Evolutionary conservation across 352 stramenopile species (phyloP), one percentile per base, ranked within the genome.

Genomic region (Peronospora belbahrii): DNA sequence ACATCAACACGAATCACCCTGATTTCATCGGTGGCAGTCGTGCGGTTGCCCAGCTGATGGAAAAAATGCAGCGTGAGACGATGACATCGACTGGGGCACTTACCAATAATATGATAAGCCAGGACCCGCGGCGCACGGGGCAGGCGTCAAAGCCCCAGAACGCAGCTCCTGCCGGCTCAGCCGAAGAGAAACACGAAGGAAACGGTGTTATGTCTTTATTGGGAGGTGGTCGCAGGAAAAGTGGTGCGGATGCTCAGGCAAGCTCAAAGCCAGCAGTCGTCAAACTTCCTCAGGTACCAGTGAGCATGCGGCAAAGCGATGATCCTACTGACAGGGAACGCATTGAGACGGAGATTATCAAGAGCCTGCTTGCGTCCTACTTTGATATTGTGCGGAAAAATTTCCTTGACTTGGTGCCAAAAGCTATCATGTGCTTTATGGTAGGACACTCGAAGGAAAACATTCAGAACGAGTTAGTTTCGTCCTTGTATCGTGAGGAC

Each of bases 391-490:
- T 99, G 35, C 78, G 93, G 38, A 98, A 98, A 80, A 98, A 98
- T 67, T 98, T 99, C 66, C 81, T 98, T 58, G 97, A 99, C 61
- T 76, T 99, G 58, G 96, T 99, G 30, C 96, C 97, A 4, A 99
- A 99, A 73, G 95, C 95, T n/a, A 98, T 98, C 61, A 98, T 98
- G 95, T 96, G 92, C 75, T 98, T 98, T 60, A 90, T 99, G 83
- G 84, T 96, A 19, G 83, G 83, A 18, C 59, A 93, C 62, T 80
- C 95, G 25, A 97, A 97, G 65, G 93, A 98, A 58, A 96, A 96
- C 34, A 83, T 99, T 48, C 95, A 98, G 67, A 98, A 98, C 70
- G 94, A 98, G 65, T 73, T 99, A 23, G 93, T 99, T 13, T 94
- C 84, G 28, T 88, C 95, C 44, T 70, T 99, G 18, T 99, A 99